Evolutionary conservation across 139 green algal species (phyloP).

Genomic region (Chlamydomonas incerta): DNA sequence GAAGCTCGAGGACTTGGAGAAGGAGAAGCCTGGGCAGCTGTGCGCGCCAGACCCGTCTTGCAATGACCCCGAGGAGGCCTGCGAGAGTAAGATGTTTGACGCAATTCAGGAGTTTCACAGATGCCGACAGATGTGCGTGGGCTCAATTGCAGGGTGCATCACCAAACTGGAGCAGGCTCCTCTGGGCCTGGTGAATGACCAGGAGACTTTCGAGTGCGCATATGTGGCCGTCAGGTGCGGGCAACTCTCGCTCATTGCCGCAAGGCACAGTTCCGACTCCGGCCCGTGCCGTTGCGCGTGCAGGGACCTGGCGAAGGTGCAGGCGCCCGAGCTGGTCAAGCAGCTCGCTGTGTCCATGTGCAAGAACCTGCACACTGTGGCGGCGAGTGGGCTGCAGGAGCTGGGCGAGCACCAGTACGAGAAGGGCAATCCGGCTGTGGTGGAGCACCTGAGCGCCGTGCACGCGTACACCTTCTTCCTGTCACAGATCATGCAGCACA

Average conservation of each 20-base stretch:
- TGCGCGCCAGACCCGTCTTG: neutral
- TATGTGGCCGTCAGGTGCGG: slow-evolving; percentile 1
- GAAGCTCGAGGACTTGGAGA: slow-evolving; percentile 15
- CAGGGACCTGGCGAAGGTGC: too few species aligned
- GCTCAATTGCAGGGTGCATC: neutral
- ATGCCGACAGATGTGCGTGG: too few species aligned
- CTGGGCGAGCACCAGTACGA: neutral
- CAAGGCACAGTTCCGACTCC: too few species aligned
- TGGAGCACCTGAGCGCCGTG: neutral
- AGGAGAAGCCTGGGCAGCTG: neutral
- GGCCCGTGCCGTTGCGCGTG: too few species aligned
- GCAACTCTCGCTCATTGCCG: too few species aligned
- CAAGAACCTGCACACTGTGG: neutral
- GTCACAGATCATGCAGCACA: neutral
- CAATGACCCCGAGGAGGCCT: too few species aligned
- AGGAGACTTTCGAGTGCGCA: slow-evolving; percentile 4
- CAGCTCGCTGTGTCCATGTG: neutral
- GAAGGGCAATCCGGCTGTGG: slow-evolving; percentile 16
- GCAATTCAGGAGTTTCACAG: too few species aligned
- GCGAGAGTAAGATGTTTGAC: neutral
- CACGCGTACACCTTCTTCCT: slow-evolving; percentile 26
- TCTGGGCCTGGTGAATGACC: neutral
- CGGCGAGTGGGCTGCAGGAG: neutral
- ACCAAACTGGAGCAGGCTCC: neutral
- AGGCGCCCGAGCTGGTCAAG: too few species aligned